Percentiles rank a stretch among this genome's conserved stretches.
These are phyloP conservation scores for Achlya hypogyna DNA, from an alignment of 352 stramenopile species.

Conservation along the genomic window DNA sequence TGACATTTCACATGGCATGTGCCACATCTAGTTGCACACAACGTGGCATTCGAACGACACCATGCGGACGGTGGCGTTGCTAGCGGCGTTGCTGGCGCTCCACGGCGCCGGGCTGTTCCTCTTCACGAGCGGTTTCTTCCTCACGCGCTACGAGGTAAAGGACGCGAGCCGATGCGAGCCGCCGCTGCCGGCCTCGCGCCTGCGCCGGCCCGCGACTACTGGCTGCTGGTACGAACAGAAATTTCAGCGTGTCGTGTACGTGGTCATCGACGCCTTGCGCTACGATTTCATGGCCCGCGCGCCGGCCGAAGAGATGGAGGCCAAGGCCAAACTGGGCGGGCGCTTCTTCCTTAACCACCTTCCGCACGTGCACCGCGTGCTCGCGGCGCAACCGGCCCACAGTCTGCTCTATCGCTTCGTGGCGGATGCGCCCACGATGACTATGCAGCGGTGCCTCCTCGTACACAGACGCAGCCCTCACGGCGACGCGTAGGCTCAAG, in stretches of 20 bases:
- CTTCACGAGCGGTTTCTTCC: conserved; percentile 84
- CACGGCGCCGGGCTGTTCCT: conserved; percentile 56
- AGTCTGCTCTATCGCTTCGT: conserved; percentile 90
- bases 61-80: neutral
- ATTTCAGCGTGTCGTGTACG: conserved; percentile 83
- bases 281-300: conserved; percentile 90
- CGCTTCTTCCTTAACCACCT: conserved; percentile 79
- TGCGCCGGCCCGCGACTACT: neutral
- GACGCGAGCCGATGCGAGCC: conserved; percentile 51
- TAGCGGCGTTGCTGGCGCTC: conserved; percentile 28
- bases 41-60: too few relatives aligned
- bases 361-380: conserved; percentile 58
- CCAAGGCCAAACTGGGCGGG: conserved; percentile 8
- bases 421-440: conserved; percentile 97
- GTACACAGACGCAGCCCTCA: neutral
- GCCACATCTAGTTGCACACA: neutral
- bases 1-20: neutral
- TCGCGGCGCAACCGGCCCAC: conserved; percentile 39
- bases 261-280: conserved; percentile 94
- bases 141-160: conserved; percentile 79
- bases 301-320: neutral
- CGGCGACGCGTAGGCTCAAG: conserved; percentile 68
- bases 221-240: conserved; percentile 66
- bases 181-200: conserved; percentile 18
- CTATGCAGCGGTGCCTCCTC: conserved; percentile 82